Percentiles rank a stretch among this genome's conserved stretches.
Evolutionary conservation across 2,329 filamentous ascomycete species (phyloP).

Genomic region (Bipolaris zeicola): DNA sequence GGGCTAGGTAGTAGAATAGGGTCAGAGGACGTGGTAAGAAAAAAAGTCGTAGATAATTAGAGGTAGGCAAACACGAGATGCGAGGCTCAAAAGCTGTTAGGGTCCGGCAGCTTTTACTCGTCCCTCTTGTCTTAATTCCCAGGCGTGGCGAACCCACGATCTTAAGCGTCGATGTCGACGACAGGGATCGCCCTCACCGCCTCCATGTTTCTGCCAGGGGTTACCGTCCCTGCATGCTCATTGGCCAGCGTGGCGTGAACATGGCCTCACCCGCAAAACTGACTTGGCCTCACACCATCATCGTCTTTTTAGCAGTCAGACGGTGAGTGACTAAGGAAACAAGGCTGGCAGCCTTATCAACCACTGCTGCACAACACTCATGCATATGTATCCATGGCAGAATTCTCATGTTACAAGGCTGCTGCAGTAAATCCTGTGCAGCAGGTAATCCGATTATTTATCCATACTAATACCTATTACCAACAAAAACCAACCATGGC

Average conservation of each 20-base stretch:
- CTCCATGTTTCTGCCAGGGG: slow-evolving; percentile 32
- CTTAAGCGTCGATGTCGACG: slow-evolving; percentile 27
- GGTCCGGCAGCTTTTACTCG: slow-evolving; percentile 5
- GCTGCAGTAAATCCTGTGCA: too few species aligned
- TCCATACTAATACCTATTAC: slow-evolving; percentile 9
- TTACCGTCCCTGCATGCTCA: slow-evolving; percentile 1
- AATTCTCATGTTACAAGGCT: too few species aligned
- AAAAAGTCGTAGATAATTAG: not conserved
- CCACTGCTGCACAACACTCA: not conserved
- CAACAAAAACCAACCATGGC: not conserved
- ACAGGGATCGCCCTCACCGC: slow-evolving; percentile 22
- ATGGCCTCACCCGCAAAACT: slow-evolving; percentile 30
- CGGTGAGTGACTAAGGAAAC: not conserved
- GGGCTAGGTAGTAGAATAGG: not conserved
- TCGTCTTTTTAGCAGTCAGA: not conserved
- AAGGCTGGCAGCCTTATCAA: not conserved
- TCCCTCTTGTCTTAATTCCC: not conserved
- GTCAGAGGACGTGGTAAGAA: not conserved
- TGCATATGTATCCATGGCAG: not conserved
- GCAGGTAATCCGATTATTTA: too few species aligned
- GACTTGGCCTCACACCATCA: slow-evolving; percentile 1
- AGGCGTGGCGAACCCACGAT: slow-evolving; percentile 31
- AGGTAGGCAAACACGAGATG: not conserved
- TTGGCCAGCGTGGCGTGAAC: slow-evolving; percentile 35
- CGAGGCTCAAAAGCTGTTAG: slow-evolving; percentile 1